Base-by-base conservation (phyloP, 2,329 filamentous ascomycete species). In the Neopestalotiopsis sp. region DNA sequence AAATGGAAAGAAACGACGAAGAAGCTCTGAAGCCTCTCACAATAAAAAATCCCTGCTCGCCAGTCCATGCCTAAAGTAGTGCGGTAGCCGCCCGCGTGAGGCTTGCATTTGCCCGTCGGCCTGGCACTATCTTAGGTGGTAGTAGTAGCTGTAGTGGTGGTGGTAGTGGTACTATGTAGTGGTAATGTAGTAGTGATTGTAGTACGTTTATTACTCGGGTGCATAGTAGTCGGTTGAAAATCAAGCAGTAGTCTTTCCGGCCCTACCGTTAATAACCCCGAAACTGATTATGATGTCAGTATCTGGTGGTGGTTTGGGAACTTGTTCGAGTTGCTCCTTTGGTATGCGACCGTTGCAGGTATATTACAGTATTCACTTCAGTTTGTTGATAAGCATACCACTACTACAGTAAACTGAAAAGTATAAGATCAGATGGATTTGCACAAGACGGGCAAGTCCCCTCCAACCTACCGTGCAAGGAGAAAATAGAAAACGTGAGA, bases 21-120 rank as follows among this genome's bases (percentile, higher is more conserved):
- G 28, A 49, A 30, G 12, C 63, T 28, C 24, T 28, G 24, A 28
- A 28, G 24, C 24, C 24, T 28, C 34, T 38, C 34, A 38, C 34
- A 38, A 38, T 10, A 38, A 10, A 38, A 38, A 38, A 58, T 57
- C 63, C 63, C 49, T 66, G 49, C 30, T 20, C 45, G 17, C 13
- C n/a, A 65, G 40, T 45, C 24, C 34, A 61, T 67, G 65, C 65
- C 57, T 42, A 64, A 40, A 28, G 20, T 49, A 45, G 30, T 34
- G 34, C 24, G 53, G 65, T 49, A 67, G 58, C 24, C 32, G 65
- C 30, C 30, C 56, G 65, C 65, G 38, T 67, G 56, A 67, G 65
- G 65, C 65, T 61, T 67, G 65, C 65, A 67, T 53, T 38, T 61
- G 38, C 53, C 53, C 45, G 53, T 40, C 32, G 12, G 59, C 24